Percentiles rank a stretch among this genome's conserved stretches.
These are phyloP conservation scores for Citeromyces hawaiiensis DNA, from an alignment of 1,139 yeast species.

Conservation along the genomic window DNA sequence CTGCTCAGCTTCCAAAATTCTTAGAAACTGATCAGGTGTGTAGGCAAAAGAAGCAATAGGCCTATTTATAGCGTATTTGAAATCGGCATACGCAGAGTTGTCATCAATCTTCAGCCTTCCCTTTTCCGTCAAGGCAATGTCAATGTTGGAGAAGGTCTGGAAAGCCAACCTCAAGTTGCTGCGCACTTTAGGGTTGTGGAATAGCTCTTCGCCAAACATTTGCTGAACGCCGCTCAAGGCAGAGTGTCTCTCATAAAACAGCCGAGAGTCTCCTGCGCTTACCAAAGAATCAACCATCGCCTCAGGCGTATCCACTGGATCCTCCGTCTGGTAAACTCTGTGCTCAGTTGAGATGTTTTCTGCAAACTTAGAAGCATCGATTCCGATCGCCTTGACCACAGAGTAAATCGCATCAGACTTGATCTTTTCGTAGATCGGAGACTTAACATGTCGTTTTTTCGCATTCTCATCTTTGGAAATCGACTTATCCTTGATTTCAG, in stretches of 20 bases:
- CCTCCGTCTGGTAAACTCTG: constrained; percentile 68
- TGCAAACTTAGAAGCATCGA: constrained; percentile 68
- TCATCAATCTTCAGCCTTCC: constrained; percentile 75
- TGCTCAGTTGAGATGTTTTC: constrained; percentile 68
- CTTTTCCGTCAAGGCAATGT: constrained; percentile 73
- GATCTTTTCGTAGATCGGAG: constrained; percentile 63
- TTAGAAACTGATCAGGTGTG: constrained; percentile 68
- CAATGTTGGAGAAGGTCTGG: constrained; percentile 54
- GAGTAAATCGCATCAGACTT: constrained; percentile 54
- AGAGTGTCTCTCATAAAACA: constrained; percentile 44
- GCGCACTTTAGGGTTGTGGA: constrained; percentile 73
- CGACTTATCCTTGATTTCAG: constrained; percentile 40
- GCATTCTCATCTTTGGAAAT: constrained; percentile 8
- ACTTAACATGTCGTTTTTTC: constrained; percentile 56
- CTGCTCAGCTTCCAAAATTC: constrained; percentile 86
- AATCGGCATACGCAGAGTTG: constrained; percentile 73
- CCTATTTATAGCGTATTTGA: constrained; percentile 81
- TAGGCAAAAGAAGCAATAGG: constrained; percentile 59
- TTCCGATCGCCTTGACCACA: constrained; percentile 64
- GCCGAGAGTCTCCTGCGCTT: constrained; percentile 34
- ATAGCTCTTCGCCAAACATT: constrained; percentile 67
- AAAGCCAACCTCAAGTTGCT: constrained; percentile 61
- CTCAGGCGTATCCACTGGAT: constrained; percentile 50
- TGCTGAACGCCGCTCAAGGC: constrained; percentile 68
- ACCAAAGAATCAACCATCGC: constrained; percentile 37